phyloP scores from a whole-genome alignment of 2,329 filamentous ascomycete genomes.

The Incumbomyces delicatus region DNA sequence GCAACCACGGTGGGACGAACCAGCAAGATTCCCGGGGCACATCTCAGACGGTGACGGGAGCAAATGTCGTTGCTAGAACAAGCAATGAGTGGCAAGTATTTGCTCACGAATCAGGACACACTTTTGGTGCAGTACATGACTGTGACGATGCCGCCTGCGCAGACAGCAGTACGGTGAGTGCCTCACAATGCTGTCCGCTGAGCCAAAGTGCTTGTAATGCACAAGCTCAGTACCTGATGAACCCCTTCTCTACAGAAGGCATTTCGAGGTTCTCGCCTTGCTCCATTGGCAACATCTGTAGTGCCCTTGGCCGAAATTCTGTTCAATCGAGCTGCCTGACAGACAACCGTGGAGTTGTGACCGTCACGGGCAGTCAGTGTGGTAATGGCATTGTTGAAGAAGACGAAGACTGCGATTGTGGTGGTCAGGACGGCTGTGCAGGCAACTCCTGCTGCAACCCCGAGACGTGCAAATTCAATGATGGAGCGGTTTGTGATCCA shows the following conservation, averaged over 20 bases:
- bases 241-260: conserved; percentile 66
- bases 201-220: conserved; percentile 61
- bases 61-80: conserved; percentile 82
- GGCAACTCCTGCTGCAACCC: conserved; percentile 75
- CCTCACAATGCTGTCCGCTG: conserved; percentile 73
- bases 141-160: conserved; percentile 62
- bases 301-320: conserved; percentile 65
- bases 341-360: conserved; percentile 75
- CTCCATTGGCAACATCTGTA: conserved; percentile 87
- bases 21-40: conserved; percentile 40
- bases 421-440: conserved; percentile 61
- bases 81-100: conserved; percentile 88
- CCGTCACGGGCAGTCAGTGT: conserved; percentile 74
- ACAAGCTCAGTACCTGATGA: conserved; percentile 80
- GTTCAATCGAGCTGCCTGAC: conserved; percentile 69
- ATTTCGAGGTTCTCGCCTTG: conserved; percentile 80
- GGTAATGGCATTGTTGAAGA: conserved; percentile 94
- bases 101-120: conserved; percentile 88
- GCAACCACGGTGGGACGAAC: conserved; percentile 49
- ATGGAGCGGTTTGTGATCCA: conserved; percentile 62
- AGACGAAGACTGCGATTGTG: conserved; percentile 94
- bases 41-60: conserved; percentile 65
- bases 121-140: conserved; percentile 92
- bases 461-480: conserved; percentile 73
- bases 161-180: conserved; percentile 48